Base-by-base conservation (phyloP, 257 asterid genomes). In the Forsythia suspensa region DNA sequence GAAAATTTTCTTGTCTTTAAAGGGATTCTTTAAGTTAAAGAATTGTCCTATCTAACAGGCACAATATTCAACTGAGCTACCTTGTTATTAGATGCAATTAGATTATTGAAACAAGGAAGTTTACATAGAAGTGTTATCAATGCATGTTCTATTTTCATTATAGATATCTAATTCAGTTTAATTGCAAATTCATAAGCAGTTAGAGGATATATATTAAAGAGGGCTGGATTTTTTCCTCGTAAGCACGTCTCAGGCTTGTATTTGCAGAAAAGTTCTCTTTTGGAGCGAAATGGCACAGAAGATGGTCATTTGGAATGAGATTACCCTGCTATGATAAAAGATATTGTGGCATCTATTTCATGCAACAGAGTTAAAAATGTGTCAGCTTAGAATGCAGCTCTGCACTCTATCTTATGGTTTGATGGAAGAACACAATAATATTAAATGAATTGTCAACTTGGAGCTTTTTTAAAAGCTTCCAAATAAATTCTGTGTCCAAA, bases 401-500 rank as follows among this genome's bases (percentile, higher is more conserved):
- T 8, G 12, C 8, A n/a, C 8, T 42, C 37, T 16, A 20, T 41
- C 24, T 18, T 20, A 44, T 18, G 34, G 15, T 24, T 41, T 70
- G 75, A 42, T 10, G 4, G 10, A 20, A 4, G 38, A 13, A 52
- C 42, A 72, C 4, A 24, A 70, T 29, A 72, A 72, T 36, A 46
- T 46, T 37, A 24, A 39, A 46, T 12, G 29, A 63, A 63, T 10
- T 63, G 70, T 63, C 51, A 80, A 42, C 38, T 69, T 70, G 13
- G 34, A 37, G 69, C 43, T 59, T 80, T 75, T 42, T 11, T 43
- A n/a, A 55, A 70, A 78, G 39, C 34, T 71, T 74, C 70, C 71
- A 57, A 29, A 21, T 63, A 24, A 21, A 3, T 9, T 63, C 20
- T 1, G 66, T 41, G n/a, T 59, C 34, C 15, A 63, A 63, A 21